Percentiles rank a stretch among this genome's conserved stretches.
Evolutionary conservation across 352 stramenopile genomes (phyloP).

Genomic region (Peronosclerospora sorghi): DNA sequence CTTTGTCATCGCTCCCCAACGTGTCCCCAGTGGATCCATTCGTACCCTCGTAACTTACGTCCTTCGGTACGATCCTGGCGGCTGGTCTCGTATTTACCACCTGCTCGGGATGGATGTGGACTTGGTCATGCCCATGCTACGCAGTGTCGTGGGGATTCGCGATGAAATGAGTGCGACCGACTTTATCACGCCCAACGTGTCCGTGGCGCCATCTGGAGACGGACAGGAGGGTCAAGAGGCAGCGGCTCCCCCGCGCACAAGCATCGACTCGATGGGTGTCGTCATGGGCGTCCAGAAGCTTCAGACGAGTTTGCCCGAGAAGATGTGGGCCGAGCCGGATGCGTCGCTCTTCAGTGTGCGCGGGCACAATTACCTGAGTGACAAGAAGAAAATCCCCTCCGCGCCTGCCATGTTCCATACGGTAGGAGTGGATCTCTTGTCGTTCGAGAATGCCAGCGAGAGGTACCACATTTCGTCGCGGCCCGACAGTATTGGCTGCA

Average conservation of each 20-base stretch:
- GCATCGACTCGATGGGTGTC: conserved; percentile 47
- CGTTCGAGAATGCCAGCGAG: conserved; percentile 58
- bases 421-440: conserved; percentile 71
- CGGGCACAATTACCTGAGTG: conserved; percentile 79
- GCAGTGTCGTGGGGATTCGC: conserved; percentile 72
- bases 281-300: conserved; percentile 57
- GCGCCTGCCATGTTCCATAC: conserved; percentile 61
- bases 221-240: conserved; percentile 11
- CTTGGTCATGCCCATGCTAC: conserved; percentile 76
- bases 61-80: conserved; percentile 67
- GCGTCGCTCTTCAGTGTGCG: conserved; percentile 74
- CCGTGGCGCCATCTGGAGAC: conserved; percentile 20
- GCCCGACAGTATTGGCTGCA: conserved; percentile 61
- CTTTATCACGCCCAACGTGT: conserved; percentile 83
- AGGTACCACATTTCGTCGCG: conserved; percentile 71
- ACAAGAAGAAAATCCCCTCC: conserved; percentile 84
- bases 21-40: conserved; percentile 62
- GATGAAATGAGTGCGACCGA: conserved; percentile 75
- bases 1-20: conserved; percentile 80
- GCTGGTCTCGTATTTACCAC: conserved; percentile 77
- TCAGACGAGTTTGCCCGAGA: conserved; percentile 61
- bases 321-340: conserved; percentile 81
- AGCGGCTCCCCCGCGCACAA: conserved; percentile 20
- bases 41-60: conserved; percentile 77
- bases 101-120: conserved; percentile 86